Conservation (phyloP, 2,329 filamentous ascomycete species). For the Neocucurbitaria cava region DNA sequence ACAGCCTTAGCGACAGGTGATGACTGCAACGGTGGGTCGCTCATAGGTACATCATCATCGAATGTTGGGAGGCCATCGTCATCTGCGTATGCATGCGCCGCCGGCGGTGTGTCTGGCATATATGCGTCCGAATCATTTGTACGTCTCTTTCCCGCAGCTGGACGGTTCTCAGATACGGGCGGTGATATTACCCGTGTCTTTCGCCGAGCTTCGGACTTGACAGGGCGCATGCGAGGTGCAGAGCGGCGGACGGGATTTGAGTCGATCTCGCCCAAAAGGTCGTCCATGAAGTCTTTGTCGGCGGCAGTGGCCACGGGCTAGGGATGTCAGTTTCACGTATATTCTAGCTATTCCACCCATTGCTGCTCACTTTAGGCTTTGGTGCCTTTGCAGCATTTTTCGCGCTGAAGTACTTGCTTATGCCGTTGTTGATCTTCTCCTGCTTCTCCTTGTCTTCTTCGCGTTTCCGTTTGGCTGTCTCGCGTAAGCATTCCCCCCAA, state of each 20-base stretch:
- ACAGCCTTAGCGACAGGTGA: slow-evolving; percentile 84
- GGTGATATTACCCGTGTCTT: slow-evolving; percentile 84
- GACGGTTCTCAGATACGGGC: slow-evolving; percentile 60
- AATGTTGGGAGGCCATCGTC: slow-evolving; percentile 65
- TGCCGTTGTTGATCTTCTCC: slow-evolving; percentile 88
- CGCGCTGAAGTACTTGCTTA: slow-evolving; percentile 92
- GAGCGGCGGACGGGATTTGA: slow-evolving; percentile 69
- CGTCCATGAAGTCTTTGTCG: slow-evolving; percentile 85
- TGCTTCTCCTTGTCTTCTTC: slow-evolving; percentile 86
- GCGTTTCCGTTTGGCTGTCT: slow-evolving; percentile 79
- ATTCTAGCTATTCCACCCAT: not conserved
- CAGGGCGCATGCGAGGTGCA: slow-evolving; percentile 64
- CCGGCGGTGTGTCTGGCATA: slow-evolving; percentile 51
- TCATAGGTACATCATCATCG: slow-evolving; percentile 79
- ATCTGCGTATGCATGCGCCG: slow-evolving; percentile 54
- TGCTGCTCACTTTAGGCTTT: slow-evolving; percentile 76
- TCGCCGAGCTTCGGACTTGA: slow-evolving; percentile 77
- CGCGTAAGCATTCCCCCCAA: slow-evolving; percentile 21
- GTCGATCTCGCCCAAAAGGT: slow-evolving; percentile 87
- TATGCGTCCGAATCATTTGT: slow-evolving; percentile 51
- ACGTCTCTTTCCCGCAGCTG: slow-evolving; percentile 26
- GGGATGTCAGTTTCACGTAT: slow-evolving; percentile 25
- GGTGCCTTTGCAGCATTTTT: slow-evolving; percentile 68
- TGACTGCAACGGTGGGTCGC: slow-evolving; percentile 78
- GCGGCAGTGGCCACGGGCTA: slow-evolving; percentile 81